Evolutionary conservation across 305 asterid genomes (phyloP).

Genomic region (Fraxinus sp.): DNA sequence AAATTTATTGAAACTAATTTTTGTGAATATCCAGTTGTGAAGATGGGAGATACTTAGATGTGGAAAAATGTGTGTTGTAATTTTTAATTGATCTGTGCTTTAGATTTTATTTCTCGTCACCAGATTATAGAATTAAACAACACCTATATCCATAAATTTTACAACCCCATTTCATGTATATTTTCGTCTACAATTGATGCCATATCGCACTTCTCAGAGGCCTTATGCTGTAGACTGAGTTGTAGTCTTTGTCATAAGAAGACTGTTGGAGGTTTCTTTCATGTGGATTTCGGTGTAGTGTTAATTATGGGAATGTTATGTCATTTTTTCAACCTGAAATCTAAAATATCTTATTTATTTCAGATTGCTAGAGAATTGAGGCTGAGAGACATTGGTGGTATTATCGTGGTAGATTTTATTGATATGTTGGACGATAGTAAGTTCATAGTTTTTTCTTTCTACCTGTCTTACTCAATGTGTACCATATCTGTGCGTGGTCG

Average conservation of each 20-base stretch:
- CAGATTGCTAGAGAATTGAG: slow-evolving; percentile 97
- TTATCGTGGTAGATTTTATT: slow-evolving; percentile 95
- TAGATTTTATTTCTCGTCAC: slow-evolving; percentile 6
- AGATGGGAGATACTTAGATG: slow-evolving; percentile 5
- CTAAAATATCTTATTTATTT: slow-evolving; percentile 32
- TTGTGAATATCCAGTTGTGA: slow-evolving; percentile 8
- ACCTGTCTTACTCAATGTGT: slow-evolving; percentile 17
- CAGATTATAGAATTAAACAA: background rate
- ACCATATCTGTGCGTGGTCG: background rate
- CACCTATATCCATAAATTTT: slow-evolving; percentile 6
- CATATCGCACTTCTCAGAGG: slow-evolving; percentile 8
- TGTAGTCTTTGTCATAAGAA: slow-evolving; percentile 7
- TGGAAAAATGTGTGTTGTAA: slow-evolving; percentile 2
- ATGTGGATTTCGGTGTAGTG: background rate
- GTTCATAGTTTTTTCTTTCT: slow-evolving; percentile 30
- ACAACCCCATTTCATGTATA: slow-evolving; percentile 3
- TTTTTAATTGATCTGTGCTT: background rate
- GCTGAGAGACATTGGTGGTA: slow-evolving; percentile 98
- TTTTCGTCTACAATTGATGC: slow-evolving; percentile 17
- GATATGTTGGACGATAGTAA: slow-evolving; percentile 97
- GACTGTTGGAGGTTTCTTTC: slow-evolving; percentile 10
- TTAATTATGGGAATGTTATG: slow-evolving; percentile 8
- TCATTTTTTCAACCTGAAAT: slow-evolving; percentile 20
- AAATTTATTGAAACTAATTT: background rate
- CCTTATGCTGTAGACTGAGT: slow-evolving; percentile 10